Percentiles rank a stretch among this genome's conserved stretches.
These are phyloP conservation scores for Candida sanyaensis DNA, from an alignment of 1,139 yeast species.

Conservation along the genomic window DNA sequence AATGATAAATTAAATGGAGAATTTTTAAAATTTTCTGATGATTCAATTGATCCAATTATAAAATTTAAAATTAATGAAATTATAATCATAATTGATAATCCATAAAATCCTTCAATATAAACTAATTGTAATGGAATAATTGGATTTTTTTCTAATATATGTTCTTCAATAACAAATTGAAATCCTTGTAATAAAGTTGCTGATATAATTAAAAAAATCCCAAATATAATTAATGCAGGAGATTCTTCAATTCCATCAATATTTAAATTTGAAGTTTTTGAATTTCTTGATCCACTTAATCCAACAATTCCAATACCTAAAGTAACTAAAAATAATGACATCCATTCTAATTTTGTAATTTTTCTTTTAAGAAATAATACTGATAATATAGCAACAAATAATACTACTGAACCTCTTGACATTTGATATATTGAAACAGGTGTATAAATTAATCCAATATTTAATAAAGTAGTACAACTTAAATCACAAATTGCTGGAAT, in stretches of 20 bases:
- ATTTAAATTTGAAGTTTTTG: conserved; percentile 5
- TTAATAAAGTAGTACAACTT: conserved; percentile 72
- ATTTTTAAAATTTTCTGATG: conserved; percentile 33
- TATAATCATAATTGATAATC: conserved; percentile 47
- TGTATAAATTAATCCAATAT: conserved; percentile 70
- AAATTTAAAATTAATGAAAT: conserved; percentile 48
- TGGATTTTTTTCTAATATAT: conserved; percentile 53
- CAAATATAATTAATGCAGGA: conserved; percentile 40
- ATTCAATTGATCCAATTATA: conserved; percentile 35
- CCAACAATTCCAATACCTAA: conserved; percentile 76
- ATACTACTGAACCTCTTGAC: conserved; percentile 77
- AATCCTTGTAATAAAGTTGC: conserved; percentile 72
- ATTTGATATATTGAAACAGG: conserved; percentile 88
- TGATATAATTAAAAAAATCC: conserved; percentile 57
- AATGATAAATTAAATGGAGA: conserved; percentile 61
- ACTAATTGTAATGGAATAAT: conserved; percentile 68
- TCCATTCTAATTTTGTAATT: conserved; percentile 69
- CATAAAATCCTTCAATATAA: conserved; percentile 76
- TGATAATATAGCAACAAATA: conserved; percentile 75
- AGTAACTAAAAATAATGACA: conserved; percentile 59
- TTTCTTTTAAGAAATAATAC: conserved; percentile 59
- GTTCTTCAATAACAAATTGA: conserved; percentile 81
- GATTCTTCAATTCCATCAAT: too few species aligned
- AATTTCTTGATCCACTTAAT: conserved; percentile 53
- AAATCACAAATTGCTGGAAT: conserved; percentile 75